A percentile compares a stretch with the other conserved stretches of the same genome.
Conservation (phyloP, 345 rosid species). For the Moricandia moricandioides region DNA sequence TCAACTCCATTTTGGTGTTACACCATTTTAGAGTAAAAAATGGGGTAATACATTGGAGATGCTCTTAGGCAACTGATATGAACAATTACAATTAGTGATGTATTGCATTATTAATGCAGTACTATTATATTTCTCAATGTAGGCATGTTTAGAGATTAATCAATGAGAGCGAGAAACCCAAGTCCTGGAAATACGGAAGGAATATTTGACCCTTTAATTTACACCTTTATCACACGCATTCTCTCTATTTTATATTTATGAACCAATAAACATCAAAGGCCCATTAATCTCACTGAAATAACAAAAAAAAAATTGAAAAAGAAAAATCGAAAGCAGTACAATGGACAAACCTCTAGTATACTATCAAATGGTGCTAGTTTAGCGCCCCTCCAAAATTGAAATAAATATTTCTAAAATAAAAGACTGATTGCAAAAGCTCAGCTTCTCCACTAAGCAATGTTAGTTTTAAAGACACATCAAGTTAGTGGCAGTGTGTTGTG, state of each 20-base stretch:
- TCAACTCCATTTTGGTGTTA: no score
- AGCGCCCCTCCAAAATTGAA: not conserved
- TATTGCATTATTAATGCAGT: no score
- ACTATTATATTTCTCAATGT: not conserved
- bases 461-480: conserved; percentile 26
- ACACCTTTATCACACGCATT: conserved; percentile 19
- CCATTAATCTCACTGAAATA: not conserved
- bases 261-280: conserved; percentile 2
- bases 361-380: no score
- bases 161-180: conserved; percentile 31
- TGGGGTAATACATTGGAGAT: no score
- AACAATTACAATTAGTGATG: not conserved
- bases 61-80: not conserved
- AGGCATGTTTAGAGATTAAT: conserved; percentile 2
- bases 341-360: no score
- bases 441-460: conserved; percentile 39
- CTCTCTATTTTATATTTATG: not conserved
- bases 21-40: no score
- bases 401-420: not conserved
- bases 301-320: no score
- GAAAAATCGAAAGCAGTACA: no score
- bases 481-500: not conserved
- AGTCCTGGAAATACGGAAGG: conserved; percentile 38
- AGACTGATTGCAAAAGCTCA: conserved; percentile 25
- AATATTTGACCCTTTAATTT: conserved; percentile 34